Percentiles rank a stretch among this genome's conserved stretches.
Conservation (phyloP, 495 filamentous ascomycete genomes). For the Penicillium mononematosum region DNA sequence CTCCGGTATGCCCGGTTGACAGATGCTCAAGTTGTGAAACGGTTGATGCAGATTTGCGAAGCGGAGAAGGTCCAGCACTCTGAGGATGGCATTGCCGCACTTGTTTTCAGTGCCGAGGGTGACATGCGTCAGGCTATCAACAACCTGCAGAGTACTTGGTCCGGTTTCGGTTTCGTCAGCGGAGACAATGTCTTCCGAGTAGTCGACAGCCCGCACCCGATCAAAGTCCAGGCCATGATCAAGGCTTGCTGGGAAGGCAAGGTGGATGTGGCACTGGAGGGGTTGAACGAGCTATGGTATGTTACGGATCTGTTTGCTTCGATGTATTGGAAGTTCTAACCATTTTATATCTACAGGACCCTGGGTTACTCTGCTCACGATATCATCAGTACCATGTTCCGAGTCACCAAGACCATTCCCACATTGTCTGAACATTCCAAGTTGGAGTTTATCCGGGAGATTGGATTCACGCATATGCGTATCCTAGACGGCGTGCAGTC, state of each 20-base stretch:
- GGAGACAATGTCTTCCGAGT: slow-evolving; percentile 99
- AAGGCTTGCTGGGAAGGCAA: slow-evolving; percentile 93
- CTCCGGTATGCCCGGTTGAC: slow-evolving; percentile 91
- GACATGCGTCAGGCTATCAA: slow-evolving; percentile 99
- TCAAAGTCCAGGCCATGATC: slow-evolving; percentile 97
- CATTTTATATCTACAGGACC: slow-evolving; percentile 43
- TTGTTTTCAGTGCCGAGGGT: slow-evolving; percentile 95
- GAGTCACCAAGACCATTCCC: slow-evolving; percentile 91
- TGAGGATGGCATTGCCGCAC: slow-evolving; percentile 90
- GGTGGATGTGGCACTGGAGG: slow-evolving; percentile 81
- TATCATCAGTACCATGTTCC: slow-evolving; percentile 98
- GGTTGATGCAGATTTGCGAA: slow-evolving; percentile 86
- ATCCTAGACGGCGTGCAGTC: slow-evolving; percentile 96
- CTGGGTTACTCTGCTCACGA: slow-evolving; percentile 95
- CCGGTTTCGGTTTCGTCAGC: slow-evolving; percentile 95
- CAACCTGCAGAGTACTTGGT: slow-evolving; percentile 90
- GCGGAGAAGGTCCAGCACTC: slow-evolving; percentile 83
- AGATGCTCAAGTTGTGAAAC: slow-evolving; percentile 85
- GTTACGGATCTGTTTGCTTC: slow-evolving; percentile 5
- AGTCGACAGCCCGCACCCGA: slow-evolving; percentile 92
- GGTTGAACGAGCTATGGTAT: slow-evolving; percentile 85
- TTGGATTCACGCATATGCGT: slow-evolving; percentile 99
- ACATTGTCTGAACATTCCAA: slow-evolving; percentile 89
- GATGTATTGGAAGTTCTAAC: slow-evolving; percentile 10
- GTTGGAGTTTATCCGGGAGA: slow-evolving; percentile 94